Conservation (phyloP, 257 asterid species). For the Voacanga thouarsii region DNA sequence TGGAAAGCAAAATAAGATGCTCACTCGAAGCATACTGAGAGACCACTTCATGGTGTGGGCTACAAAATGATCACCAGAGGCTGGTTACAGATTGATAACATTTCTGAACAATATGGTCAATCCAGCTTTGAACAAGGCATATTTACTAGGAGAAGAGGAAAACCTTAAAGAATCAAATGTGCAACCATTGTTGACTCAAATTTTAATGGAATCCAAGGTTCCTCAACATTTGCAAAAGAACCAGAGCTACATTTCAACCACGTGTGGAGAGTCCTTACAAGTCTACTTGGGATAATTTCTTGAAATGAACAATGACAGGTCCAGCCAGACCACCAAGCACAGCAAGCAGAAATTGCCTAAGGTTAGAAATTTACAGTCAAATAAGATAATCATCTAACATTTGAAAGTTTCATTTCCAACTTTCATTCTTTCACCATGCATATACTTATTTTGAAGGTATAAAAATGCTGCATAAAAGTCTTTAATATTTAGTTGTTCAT, state of each 20-base stretch:
- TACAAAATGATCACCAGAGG: not conserved
- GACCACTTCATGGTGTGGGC: not conserved
- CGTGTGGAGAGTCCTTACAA: slow-evolving; percentile 18
- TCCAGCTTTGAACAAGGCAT: not conserved
- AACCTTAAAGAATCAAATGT: not conserved
- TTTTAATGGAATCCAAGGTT: not conserved
- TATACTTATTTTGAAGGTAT: not conserved
- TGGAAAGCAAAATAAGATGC: not conserved
- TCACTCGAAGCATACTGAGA: not conserved
- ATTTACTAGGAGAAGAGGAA: not conserved
- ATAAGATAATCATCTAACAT: not conserved
- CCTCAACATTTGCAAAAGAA: not conserved
- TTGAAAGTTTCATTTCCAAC: not conserved
- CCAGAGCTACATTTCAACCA: not conserved
- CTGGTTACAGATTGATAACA: not conserved
- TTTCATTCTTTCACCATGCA: not conserved
- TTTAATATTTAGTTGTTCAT: too few relatives aligned
- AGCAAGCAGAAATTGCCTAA: slow-evolving; percentile 43
- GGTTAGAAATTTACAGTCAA: not conserved
- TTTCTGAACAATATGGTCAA: not conserved
- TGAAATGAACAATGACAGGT: slow-evolving; percentile 52
- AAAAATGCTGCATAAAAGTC: slow-evolving; percentile 25
- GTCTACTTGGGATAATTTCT: slow-evolving; percentile 31
- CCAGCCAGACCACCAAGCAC: slow-evolving; percentile 80
- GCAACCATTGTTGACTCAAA: not conserved